Percentiles rank a stretch among this genome's conserved stretches.
phyloP scores from a whole-genome alignment of 108 stramenopile species.

The Pseudonitzschia multistriata region DNA sequence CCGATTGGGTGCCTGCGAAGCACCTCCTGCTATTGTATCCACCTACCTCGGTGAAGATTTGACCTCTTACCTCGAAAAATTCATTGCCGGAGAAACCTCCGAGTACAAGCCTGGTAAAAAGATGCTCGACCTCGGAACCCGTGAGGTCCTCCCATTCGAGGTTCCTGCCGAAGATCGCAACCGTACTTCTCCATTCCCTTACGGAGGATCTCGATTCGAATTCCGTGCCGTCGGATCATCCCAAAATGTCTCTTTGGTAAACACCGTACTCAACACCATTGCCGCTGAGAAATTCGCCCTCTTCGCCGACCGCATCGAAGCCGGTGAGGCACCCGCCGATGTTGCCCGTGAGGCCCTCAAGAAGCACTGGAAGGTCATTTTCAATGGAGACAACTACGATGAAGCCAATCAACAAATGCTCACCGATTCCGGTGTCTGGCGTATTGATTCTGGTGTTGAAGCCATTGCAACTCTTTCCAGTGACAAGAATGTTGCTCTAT shows the following conservation, averaged over 20 bases:
- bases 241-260: constrained; percentile 91
- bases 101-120: constrained; percentile 77
- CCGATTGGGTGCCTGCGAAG: constrained; percentile 95
- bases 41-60: constrained; percentile 93
- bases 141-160: constrained; percentile 79
- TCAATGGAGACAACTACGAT: constrained; percentile 96
- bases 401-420: constrained; percentile 75
- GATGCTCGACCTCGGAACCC: constrained; percentile 76
- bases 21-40: constrained; percentile 94
- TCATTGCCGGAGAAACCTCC: constrained; percentile 68
- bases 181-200: constrained; percentile 94
- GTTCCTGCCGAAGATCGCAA: constrained; percentile 96
- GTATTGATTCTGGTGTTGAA: constrained; percentile 92
- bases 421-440: constrained; percentile 88
- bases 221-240: constrained; percentile 96
- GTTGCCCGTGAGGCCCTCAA: constrained; percentile 80
- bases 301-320: constrained; percentile 88
- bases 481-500: constrained; percentile 88
- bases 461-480: constrained; percentile 75
- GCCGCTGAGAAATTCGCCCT: constrained; percentile 88
- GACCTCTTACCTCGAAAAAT: constrained; percentile 80
- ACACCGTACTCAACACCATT: constrained; percentile 94
- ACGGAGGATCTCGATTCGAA: constrained; percentile 94
- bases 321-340: constrained; percentile 61
- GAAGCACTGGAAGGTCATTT: constrained; percentile 89